These are phyloP conservation scores for Pholiota adiposa DNA, from an alignment of 1,284 basidiomycete species.

Conservation along the genomic window DNA sequence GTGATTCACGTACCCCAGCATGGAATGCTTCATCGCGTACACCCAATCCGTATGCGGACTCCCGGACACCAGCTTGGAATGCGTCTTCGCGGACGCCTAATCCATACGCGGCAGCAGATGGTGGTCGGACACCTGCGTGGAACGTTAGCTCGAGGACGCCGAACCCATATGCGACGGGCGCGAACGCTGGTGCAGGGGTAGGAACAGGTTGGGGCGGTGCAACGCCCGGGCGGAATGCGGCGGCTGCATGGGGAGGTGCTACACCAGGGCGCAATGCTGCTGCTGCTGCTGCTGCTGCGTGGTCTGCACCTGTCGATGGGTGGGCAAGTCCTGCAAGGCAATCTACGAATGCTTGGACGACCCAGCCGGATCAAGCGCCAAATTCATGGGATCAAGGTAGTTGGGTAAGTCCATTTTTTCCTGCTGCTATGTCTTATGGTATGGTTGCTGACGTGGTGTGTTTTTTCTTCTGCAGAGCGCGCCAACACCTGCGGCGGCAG, in stretches of 20 bases:
- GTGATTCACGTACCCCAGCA: conserved; percentile 57
- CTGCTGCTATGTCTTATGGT: background rate
- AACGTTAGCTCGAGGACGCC: conserved; percentile 61
- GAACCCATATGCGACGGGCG: conserved; percentile 46
- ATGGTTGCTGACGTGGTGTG: conserved; percentile 10
- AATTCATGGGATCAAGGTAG: conserved; percentile 32
- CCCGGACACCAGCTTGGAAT: conserved; percentile 58
- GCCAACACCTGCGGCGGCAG: conserved; percentile 58
- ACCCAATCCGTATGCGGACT: conserved; percentile 72
- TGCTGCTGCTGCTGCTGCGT: conserved; percentile 30
- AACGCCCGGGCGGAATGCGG: conserved; percentile 36
- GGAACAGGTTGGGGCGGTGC: conserved; percentile 42
- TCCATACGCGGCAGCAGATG: conserved; percentile 59
- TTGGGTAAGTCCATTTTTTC: conserved; percentile 33
- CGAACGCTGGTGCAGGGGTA: conserved; percentile 28
- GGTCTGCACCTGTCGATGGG: conserved; percentile 35
- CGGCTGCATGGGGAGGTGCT: conserved; percentile 14
- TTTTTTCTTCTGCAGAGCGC: conserved; percentile 44
- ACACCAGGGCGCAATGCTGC: conserved; percentile 27
- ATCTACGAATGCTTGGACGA: conserved; percentile 30
- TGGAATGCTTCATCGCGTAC: conserved; percentile 65
- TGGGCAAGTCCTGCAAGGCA: conserved; percentile 6
- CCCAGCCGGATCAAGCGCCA: conserved; percentile 16
- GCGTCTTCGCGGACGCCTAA: conserved; percentile 70
- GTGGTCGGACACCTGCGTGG: conserved; percentile 59